Conservation (phyloP, 306 rosid genomes). For the Lathyrus oleraceus region DNA sequence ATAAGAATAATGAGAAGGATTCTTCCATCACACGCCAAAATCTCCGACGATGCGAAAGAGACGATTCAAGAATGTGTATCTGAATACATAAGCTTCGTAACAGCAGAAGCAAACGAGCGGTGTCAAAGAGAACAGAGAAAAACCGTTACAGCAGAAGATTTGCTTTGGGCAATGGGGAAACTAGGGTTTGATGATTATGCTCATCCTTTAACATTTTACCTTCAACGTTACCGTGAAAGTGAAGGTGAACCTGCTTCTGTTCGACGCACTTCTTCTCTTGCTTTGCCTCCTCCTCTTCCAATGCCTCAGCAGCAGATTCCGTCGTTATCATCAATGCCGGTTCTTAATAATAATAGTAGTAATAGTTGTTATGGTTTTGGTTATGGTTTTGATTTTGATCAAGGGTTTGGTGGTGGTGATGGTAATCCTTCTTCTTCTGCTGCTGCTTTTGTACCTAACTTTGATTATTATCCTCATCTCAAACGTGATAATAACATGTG, state of each 20-base stretch:
- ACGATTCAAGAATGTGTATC: slow-evolving; percentile 73
- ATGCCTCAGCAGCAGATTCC: not conserved
- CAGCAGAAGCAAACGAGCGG: slow-evolving; percentile 70
- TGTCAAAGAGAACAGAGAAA: slow-evolving; percentile 69
- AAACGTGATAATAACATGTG: slow-evolving; percentile 2
- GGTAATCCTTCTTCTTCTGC: not conserved
- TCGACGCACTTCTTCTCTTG: not conserved
- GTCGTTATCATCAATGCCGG: not conserved
- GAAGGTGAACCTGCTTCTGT: slow-evolving; percentile 31
- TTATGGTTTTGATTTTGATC: slow-evolving; percentile 8
- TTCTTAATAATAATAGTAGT: not conserved
- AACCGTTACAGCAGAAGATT: slow-evolving; percentile 71
- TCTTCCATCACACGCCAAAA: slow-evolving; percentile 67
- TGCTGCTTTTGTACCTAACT: not conserved
- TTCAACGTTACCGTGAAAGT: slow-evolving; percentile 48
- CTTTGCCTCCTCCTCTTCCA: not conserved
- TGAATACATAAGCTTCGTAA: slow-evolving; percentile 73
- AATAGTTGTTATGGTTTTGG: not conserved
- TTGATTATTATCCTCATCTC: not conserved
- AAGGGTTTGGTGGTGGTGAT: not conserved
- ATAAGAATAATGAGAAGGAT: slow-evolving; percentile 71
- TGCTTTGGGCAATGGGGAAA: slow-evolving; percentile 68
- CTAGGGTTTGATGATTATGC: slow-evolving; percentile 70
- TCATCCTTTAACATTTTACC: slow-evolving; percentile 49
- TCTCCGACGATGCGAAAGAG: slow-evolving; percentile 77